phyloP scores from a whole-genome alignment of 2,329 filamentous ascomycete species.

The Colletotrichum sojae region DNA sequence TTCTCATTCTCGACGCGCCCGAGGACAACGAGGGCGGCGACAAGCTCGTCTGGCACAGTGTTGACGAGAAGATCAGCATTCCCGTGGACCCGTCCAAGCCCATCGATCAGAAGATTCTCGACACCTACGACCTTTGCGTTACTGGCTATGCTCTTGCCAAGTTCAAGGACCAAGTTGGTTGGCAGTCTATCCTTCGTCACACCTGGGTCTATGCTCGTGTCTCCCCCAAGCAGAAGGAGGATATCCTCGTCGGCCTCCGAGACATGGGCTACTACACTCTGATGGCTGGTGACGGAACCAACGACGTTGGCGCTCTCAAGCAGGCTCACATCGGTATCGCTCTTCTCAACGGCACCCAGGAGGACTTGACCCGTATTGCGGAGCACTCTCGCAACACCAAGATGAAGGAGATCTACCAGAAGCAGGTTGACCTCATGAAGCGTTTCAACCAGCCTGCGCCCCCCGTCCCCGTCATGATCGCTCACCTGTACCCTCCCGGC shows the following conservation, averaged over 20 bases:
- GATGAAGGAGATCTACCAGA: conserved; percentile 99
- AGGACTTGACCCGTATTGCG: conserved; percentile 91
- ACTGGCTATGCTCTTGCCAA: conserved; percentile 94
- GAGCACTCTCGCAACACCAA: conserved; percentile 95
- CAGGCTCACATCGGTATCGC: conserved; percentile 98
- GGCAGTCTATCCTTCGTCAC: conserved; percentile 84
- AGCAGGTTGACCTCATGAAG: conserved; percentile 91
- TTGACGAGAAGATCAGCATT: conserved; percentile 90
- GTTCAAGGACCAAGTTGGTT: conserved; percentile 84
- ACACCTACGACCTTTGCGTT: conserved; percentile 91
- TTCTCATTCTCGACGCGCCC: conserved; percentile 93
- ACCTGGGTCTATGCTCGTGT: conserved; percentile 99
- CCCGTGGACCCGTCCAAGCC: conserved; percentile 86
- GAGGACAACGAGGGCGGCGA: conserved; percentile 88
- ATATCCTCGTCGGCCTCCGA: conserved; percentile 96
- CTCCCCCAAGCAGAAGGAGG: conserved; percentile 98
- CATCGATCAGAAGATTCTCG: conserved; percentile 84
- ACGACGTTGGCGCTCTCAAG: conserved; percentile 97
- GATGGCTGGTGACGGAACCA: conserved; percentile 98
- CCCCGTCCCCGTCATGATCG: conserved; percentile 93
- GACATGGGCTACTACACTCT: conserved; percentile 97
- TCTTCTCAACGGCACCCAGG: conserved; percentile 91
- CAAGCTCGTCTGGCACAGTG: conserved; percentile 92
- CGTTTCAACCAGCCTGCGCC: conserved; percentile 94
- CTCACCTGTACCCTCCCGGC: conserved; percentile 93